A percentile compares a stretch with the other conserved stretches of the same genome.
Evolutionary conservation across 2,329 filamentous ascomycete genomes (phyloP).

Genomic region (Fonsecaea multimorphosa): DNA sequence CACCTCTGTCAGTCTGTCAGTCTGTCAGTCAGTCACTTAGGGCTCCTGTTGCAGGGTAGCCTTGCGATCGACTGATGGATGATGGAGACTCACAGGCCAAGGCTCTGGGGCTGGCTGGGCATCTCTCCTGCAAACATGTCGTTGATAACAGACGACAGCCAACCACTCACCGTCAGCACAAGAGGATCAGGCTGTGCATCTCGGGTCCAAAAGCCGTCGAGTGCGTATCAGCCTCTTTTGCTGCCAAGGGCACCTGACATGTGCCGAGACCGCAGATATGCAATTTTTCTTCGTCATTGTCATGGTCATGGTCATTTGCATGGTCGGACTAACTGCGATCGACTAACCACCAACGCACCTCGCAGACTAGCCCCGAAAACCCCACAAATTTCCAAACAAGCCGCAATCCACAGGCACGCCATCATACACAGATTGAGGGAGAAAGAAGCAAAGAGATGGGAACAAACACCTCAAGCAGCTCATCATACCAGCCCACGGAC

Average conservation of each 20-base stretch:
- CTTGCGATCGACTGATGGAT: conserved; percentile 17
- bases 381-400: conserved; percentile 1
- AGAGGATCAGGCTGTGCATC: neutral
- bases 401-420: neutral
- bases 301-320: no score
- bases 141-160: neutral
- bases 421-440: neutral
- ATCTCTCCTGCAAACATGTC: neutral
- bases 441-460: neutral
- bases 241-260: neutral
- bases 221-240: neutral
- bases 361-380: neutral
- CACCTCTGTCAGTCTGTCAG: neutral
- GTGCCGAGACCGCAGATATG: neutral
- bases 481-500: conserved; percentile 7
- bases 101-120: conserved; percentile 19
- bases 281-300: neutral
- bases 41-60: neutral
- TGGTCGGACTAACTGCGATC: no score
- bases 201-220: neutral
- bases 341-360: neutral
- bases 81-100: conserved; percentile 11
- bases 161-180: conserved; percentile 1
- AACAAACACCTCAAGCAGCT: neutral
- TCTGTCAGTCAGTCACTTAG: neutral